Evolutionary conservation across 306 rosid genomes (phyloP).

Genomic region (Corylus avellana): DNA sequence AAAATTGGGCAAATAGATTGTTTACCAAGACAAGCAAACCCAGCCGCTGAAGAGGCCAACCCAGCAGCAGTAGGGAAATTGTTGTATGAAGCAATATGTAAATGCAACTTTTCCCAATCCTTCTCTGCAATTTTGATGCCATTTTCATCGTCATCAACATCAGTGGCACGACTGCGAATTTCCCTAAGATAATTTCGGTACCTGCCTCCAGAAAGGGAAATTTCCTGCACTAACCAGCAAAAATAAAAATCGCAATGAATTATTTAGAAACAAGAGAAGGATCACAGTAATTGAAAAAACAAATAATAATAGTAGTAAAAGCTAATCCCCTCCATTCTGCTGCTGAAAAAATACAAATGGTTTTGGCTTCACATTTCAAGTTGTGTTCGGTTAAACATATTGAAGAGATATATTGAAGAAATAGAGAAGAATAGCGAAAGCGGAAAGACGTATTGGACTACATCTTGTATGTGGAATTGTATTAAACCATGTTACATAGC

Average conservation of each 20-base stretch:
- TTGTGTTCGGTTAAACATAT: background rate
- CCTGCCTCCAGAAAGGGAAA: slow-evolving; percentile 90
- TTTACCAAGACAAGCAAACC: slow-evolving; percentile 94
- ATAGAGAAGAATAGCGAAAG: too few relatives aligned
- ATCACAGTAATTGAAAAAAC: background rate
- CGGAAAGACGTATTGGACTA: too few relatives aligned
- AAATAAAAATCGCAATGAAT: slow-evolving; percentile 38
- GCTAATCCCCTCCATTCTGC: background rate
- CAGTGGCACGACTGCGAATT: slow-evolving; percentile 78
- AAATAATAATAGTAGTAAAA: background rate
- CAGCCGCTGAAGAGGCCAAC: slow-evolving; percentile 66
- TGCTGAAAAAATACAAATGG: background rate
- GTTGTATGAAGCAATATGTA: background rate
- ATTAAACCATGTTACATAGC: too few relatives aligned
- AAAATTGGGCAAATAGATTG: slow-evolving; percentile 2
- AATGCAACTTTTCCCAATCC: slow-evolving; percentile 78
- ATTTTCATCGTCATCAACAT: slow-evolving; percentile 74
- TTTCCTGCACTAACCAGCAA: slow-evolving; percentile 81
- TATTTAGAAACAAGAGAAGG: slow-evolving; percentile 26
- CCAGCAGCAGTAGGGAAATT: too few relatives aligned
- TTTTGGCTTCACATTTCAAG: background rate
- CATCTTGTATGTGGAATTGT: too few relatives aligned
- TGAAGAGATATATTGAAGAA: too few relatives aligned
- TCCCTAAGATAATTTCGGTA: slow-evolving; percentile 87
- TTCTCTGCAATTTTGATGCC: slow-evolving; percentile 71